phyloP scores from a whole-genome alignment of 345 rosid species.

The Murraya koenigii region DNA sequence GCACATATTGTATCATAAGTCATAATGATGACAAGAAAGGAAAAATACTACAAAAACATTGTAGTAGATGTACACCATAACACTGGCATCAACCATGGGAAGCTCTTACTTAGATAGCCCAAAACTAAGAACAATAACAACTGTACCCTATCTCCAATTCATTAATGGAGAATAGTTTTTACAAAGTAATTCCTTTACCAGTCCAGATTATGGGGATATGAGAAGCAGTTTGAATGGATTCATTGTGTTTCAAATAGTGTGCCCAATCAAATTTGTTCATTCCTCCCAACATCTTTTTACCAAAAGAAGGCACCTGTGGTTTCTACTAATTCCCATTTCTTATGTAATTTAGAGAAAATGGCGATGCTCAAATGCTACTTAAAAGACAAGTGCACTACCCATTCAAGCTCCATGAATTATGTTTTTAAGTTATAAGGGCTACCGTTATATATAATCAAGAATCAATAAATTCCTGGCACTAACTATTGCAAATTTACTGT shows the following conservation, averaged over 20 bases:
- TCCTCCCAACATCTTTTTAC: not conserved
- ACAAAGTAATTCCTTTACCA: not conserved
- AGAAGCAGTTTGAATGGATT: not conserved
- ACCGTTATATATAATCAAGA: not conserved
- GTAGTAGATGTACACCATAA: slow-evolving; percentile 14
- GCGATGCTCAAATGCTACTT: not conserved
- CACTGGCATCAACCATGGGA: slow-evolving; percentile 24
- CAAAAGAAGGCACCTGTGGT: not conserved
- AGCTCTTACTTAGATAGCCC: slow-evolving; percentile 8
- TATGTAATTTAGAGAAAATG: not conserved
- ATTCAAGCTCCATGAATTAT: not conserved
- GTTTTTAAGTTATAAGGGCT: not conserved
- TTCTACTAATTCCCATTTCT: not conserved
- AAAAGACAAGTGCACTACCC: not conserved
- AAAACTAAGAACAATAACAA: slow-evolving; percentile 1
- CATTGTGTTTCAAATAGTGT: not conserved
- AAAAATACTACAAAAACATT: slow-evolving; percentile 3
- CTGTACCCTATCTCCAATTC: slow-evolving; percentile 17
- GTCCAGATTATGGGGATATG: slow-evolving; percentile 2
- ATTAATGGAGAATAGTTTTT: slow-evolving; percentile 13
- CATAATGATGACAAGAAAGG: slow-evolving; percentile 3
- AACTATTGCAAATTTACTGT: not conserved
- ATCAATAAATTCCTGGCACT: not conserved
- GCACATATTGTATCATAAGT: slow-evolving; percentile 2
- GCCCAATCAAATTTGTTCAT: not conserved